phyloP scores from a whole-genome alignment of 2,329 filamentous ascomycete genomes.

The Apiospora hydei region DNA sequence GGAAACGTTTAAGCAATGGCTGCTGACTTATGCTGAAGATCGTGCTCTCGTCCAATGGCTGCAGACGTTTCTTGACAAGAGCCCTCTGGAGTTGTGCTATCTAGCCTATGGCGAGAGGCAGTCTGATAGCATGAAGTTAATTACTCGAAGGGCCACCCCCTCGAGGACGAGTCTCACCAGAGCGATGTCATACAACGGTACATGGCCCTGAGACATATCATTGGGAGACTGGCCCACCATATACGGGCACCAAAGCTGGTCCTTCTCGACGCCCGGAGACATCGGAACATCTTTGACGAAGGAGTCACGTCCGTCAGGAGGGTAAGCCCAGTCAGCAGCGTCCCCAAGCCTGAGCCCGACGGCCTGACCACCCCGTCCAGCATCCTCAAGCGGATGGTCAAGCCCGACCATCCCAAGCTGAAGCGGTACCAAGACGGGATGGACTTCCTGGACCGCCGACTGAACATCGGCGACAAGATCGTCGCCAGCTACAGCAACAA shows the following conservation, averaged over 20 bases:
- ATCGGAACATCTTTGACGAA: constrained; percentile 44
- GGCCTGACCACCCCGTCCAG: constrained; percentile 38
- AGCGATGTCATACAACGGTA: constrained; percentile 33
- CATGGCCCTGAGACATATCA: constrained; percentile 45
- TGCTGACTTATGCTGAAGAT: neutral
- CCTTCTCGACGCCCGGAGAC: constrained; percentile 40
- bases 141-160: constrained; percentile 15
- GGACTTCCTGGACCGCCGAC: constrained; percentile 38
- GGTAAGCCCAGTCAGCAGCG: constrained; percentile 29
- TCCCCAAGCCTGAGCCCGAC: constrained; percentile 36
- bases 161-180: neutral
- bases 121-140: constrained; percentile 7
- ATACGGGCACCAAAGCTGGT: constrained; percentile 48
- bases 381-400: constrained; percentile 45
- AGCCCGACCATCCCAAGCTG: constrained; percentile 26
- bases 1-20: no score
- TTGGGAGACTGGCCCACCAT: constrained; percentile 55
- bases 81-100: constrained; percentile 1
- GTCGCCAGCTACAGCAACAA: constrained; percentile 36
- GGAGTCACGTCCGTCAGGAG: constrained; percentile 35
- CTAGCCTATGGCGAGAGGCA: constrained; percentile 24
- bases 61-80: neutral
- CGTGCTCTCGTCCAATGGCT: constrained; percentile 15
- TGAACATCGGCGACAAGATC: constrained; percentile 36
- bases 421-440: constrained; percentile 31